These are phyloP conservation scores for Protomyces inouyei DNA, from an alignment of 1,139 yeast species.

Conservation along the genomic window DNA sequence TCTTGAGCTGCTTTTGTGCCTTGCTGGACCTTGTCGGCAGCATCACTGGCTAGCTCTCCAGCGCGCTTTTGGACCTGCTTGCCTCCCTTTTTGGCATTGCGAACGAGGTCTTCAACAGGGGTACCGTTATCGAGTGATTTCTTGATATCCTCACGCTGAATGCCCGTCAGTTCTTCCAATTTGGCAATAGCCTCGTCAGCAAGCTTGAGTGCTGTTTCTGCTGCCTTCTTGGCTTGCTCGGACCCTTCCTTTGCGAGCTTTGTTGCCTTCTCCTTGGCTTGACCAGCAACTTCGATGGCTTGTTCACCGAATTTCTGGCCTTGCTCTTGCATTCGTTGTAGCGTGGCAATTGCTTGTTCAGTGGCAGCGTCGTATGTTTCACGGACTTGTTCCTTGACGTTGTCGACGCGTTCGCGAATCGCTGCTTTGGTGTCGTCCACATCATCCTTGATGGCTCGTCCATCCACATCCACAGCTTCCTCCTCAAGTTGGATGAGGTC, in stretches of 20 bases:
- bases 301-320: slow-evolving; percentile 12
- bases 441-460: slow-evolving; percentile 23
- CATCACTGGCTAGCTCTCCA: not conserved
- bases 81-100: not conserved
- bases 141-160: slow-evolving; percentile 6
- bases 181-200: slow-evolving; percentile 14
- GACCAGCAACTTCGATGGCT: not conserved
- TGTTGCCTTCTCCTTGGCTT: slow-evolving; percentile 1
- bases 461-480: slow-evolving; percentile 21
- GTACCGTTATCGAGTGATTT: slow-evolving; percentile 8
- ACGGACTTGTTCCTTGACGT: slow-evolving; percentile 8
- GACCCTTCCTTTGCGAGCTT: slow-evolving; percentile 1
- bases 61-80: not conserved
- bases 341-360: slow-evolving; percentile 9
- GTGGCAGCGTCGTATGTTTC: slow-evolving; percentile 19
- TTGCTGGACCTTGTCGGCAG: slow-evolving; percentile 6
- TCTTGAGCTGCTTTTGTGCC: not conserved
- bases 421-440: slow-evolving; percentile 15
- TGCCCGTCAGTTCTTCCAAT: slow-evolving; percentile 14
- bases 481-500: slow-evolving; percentile 21
- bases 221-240: not conserved
- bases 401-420: slow-evolving; percentile 2
- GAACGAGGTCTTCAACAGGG: slow-evolving; percentile 10
- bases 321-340: not conserved
- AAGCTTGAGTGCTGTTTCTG: not conserved